phyloP scores from a whole-genome alignment of 345 rosid genomes.

The Brassica juncea region DNA sequence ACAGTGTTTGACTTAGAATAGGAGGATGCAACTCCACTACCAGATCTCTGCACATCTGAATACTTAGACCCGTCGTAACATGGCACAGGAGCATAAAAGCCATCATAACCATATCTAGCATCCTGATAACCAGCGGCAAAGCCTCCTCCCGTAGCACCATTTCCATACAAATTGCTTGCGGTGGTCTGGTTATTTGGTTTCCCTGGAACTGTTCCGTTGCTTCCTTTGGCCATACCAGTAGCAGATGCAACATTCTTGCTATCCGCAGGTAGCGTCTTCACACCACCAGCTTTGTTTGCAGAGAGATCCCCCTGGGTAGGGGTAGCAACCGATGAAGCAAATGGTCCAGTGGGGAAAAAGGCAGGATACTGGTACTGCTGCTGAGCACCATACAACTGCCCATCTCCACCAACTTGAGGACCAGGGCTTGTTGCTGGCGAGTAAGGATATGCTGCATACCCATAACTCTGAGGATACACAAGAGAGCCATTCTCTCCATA shows the following conservation, averaged over 20 bases:
- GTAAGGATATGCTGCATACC: constrained; percentile 75
- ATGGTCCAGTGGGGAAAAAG: constrained; percentile 67
- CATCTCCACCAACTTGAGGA: constrained; percentile 79
- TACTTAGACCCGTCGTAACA: constrained; percentile 54
- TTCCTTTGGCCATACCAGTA: constrained; percentile 54
- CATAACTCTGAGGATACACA: constrained; percentile 70
- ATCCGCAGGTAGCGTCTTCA: constrained; percentile 60
- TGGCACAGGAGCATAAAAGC: constrained; percentile 48
- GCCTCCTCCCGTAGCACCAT: constrained; percentile 52
- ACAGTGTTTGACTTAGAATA: constrained; percentile 51
- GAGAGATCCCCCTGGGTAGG: constrained; percentile 59
- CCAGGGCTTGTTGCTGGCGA: constrained; percentile 84
- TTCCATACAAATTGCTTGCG: constrained; percentile 59
- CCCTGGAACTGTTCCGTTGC: constrained; percentile 52
- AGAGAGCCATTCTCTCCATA: constrained; percentile 82
- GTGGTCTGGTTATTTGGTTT: constrained; percentile 56
- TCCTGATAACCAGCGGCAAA: constrained; percentile 66
- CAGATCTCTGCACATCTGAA: constrained; percentile 63
- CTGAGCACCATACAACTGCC: constrained; percentile 80
- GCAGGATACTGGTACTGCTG: constrained; percentile 93
- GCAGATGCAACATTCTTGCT: constrained; percentile 54
- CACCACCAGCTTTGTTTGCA: constrained; percentile 56
- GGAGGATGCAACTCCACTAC: constrained; percentile 50
- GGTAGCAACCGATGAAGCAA: constrained; percentile 50
- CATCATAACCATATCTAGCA: constrained; percentile 60